Evolutionary conservation across 352 stramenopile species (phyloP).

Genomic region (Pythium coloratum): DNA sequence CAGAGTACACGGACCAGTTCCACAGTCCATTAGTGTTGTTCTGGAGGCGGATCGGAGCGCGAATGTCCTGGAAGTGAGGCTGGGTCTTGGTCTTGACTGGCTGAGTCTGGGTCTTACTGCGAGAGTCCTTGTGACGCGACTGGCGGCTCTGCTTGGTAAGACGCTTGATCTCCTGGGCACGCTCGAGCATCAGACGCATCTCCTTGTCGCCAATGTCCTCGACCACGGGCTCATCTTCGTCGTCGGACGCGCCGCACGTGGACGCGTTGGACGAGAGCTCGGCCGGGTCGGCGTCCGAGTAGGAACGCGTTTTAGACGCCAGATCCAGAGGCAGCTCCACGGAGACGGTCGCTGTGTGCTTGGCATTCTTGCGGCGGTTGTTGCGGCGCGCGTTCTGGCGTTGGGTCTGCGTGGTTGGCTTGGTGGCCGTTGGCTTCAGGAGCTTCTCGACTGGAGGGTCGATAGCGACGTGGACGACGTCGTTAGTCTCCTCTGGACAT

Average conservation of each 20-base stretch:
- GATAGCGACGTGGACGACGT: constrained; percentile 1
- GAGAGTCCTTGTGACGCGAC: constrained; percentile 10
- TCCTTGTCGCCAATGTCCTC: constrained; percentile 38
- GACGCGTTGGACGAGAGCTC: constrained; percentile 35
- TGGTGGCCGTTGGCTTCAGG: neutral
- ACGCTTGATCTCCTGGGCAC: constrained; percentile 37
- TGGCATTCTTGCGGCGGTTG: constrained; percentile 19
- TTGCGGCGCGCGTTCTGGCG: constrained; percentile 16
- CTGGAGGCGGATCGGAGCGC: constrained; percentile 28
- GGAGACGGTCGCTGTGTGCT: neutral
- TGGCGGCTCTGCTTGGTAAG: constrained; percentile 29
- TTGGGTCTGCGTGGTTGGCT: constrained; percentile 2
- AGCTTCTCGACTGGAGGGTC: neutral
- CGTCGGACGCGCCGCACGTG: constrained; percentile 38
- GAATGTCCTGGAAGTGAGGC: constrained; percentile 10
- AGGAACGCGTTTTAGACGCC: constrained; percentile 19
- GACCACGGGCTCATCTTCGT: constrained; percentile 29
- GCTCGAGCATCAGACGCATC: constrained; percentile 39
- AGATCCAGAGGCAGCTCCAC: constrained; percentile 14
- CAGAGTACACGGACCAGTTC: constrained; percentile 38
- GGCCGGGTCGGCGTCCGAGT: constrained; percentile 22
- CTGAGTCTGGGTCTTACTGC: neutral
- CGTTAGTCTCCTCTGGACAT: neutral
- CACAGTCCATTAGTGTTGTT: constrained; percentile 36
- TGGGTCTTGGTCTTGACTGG: constrained; percentile 18